A percentile compares a stretch with the other conserved stretches of the same genome.
Conservation (phyloP, 768 basidiomycete species). For the Termitomyces sp. region DNA sequence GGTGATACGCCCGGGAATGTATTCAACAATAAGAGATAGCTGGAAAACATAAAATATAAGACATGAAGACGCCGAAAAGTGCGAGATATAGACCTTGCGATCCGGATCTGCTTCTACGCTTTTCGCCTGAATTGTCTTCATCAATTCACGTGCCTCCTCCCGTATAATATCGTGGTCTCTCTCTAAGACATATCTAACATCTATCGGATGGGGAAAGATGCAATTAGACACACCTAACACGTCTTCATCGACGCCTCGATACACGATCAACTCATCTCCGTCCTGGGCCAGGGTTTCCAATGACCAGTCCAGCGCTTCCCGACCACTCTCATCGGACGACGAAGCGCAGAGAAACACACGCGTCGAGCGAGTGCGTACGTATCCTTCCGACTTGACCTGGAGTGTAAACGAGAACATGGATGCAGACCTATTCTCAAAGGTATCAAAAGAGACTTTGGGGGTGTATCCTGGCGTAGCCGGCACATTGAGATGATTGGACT, state of each 20-base stretch:
- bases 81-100: slow-evolving; percentile 53
- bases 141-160: slow-evolving; percentile 82
- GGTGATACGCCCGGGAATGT: slow-evolving; percentile 87
- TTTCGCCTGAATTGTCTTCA: slow-evolving; percentile 76
- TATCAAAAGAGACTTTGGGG: slow-evolving; percentile 81
- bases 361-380: slow-evolving; percentile 67
- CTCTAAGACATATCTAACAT: slow-evolving; percentile 31
- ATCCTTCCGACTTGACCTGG: slow-evolving; percentile 80
- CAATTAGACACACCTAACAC: slow-evolving; percentile 54
- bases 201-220: background rate
- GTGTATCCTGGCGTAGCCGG: slow-evolving; percentile 37
- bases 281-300: slow-evolving; percentile 80
- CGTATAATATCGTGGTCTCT: slow-evolving; percentile 74
- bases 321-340: slow-evolving; percentile 83
- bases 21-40: slow-evolving; percentile 91
- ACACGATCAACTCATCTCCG: slow-evolving; percentile 90
- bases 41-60: slow-evolving; percentile 19
- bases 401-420: slow-evolving; percentile 88
- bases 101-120: slow-evolving; percentile 73
- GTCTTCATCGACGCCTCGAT: slow-evolving; percentile 85
- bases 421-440: slow-evolving; percentile 76
- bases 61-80: background rate
- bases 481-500: slow-evolving; percentile 7
- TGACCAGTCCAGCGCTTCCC: slow-evolving; percentile 90
- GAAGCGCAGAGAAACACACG: slow-evolving; percentile 89